Percentiles rank a stretch among this genome's conserved stretches.
These are phyloP conservation scores for Mycena galopus DNA, from an alignment of 768 basidiomycete genomes.

Conservation along the genomic window DNA sequence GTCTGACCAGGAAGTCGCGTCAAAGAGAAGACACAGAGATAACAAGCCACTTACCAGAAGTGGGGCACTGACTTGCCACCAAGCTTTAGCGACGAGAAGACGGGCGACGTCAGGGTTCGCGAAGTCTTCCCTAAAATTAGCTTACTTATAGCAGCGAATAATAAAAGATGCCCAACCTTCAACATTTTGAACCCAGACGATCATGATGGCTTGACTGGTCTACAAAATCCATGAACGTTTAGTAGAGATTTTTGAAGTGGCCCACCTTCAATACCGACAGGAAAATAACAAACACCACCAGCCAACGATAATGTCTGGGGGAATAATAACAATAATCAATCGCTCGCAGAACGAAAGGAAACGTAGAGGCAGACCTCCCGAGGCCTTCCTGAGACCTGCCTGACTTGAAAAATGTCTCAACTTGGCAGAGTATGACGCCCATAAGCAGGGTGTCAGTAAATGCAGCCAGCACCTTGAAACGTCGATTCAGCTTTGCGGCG, in stretches of 20 bases:
- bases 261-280: constrained; percentile 27
- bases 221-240: not conserved
- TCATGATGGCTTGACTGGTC: constrained; percentile 28
- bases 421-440: constrained; percentile 33
- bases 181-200: constrained; percentile 31
- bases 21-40: not conserved
- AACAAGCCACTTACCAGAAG: constrained; percentile 19
- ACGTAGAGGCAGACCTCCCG: not conserved
- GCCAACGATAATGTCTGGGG: constrained; percentile 29
- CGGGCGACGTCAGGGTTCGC: constrained; percentile 33
- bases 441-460: constrained; percentile 24
- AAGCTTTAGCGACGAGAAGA: constrained; percentile 25
- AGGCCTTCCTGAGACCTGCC: constrained; percentile 29
- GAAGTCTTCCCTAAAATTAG: constrained; percentile 7
- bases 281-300: constrained; percentile 23
- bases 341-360: no score
- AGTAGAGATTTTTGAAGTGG: not conserved
- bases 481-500: not conserved
- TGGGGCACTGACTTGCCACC: constrained; percentile 33
- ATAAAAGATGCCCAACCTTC: not conserved
- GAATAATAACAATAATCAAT: not conserved
- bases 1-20: constrained; percentile 9
- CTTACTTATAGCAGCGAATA: not conserved
- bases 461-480: constrained; percentile 24
- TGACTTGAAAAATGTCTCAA: constrained; percentile 24